Conservation (phyloP, 1,284 basidiomycete genomes). For the Fistulina hepatica region DNA sequence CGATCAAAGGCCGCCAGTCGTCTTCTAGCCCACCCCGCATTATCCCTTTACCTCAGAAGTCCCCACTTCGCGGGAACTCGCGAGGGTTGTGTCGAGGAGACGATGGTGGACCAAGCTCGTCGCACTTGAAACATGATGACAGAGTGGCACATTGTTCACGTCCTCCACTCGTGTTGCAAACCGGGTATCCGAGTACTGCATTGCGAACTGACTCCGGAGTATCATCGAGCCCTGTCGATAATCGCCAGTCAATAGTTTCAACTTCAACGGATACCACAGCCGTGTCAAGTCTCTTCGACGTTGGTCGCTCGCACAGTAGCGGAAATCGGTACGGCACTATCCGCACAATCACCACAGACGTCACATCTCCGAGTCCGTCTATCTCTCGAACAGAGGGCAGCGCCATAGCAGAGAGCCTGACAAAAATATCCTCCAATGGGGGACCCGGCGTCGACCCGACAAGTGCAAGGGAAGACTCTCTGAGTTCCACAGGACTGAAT, state of each 20-base stretch:
- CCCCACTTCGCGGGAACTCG: conserved; percentile 46
- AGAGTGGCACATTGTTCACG: conserved; percentile 11
- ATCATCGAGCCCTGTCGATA: conserved; percentile 14
- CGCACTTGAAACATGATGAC: conserved; percentile 22
- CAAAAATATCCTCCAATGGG: conserved; percentile 41
- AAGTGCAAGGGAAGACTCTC: conserved; percentile 21
- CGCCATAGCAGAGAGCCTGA: conserved; percentile 38
- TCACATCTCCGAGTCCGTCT: conserved; percentile 58
- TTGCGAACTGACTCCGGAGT: conserved; percentile 22
- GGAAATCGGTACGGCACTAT: conserved; percentile 61
- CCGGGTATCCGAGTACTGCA: conserved; percentile 5
- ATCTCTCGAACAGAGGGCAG: conserved; percentile 53
- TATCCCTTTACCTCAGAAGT: no score
- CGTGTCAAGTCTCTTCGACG: conserved; percentile 56
- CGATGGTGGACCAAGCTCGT: no score
- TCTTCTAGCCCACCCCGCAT: no score
- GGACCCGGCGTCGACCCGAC: conserved; percentile 33
- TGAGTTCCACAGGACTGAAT: no score
- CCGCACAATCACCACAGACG: conserved; percentile 64
- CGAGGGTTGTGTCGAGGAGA: no score
- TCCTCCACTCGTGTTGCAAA: conserved; percentile 8
- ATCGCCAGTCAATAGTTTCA: conserved; percentile 33
- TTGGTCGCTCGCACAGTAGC: conserved; percentile 31
- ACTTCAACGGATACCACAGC: conserved; percentile 43
- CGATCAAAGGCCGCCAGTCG: no score